Evolutionary conservation across 192 early-diverging fungal genomes (phyloP), one percentile per base, ranked within the genome.

Genomic region (Lunasporangiospora selenospora): DNA sequence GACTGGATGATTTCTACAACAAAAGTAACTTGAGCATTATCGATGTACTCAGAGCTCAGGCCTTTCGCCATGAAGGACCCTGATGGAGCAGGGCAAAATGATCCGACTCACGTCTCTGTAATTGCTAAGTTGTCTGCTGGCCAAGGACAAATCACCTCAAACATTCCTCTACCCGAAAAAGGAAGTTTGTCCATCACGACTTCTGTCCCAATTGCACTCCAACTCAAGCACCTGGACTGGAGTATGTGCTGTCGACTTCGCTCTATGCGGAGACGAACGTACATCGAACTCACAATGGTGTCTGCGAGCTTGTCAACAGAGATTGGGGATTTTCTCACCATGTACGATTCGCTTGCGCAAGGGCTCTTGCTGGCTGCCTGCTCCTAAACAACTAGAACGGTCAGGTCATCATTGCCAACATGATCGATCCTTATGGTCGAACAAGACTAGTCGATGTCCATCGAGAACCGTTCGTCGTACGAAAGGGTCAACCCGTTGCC

Each of bases 251-350:
- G 2, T 63, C 59, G 8, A 51, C 37, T 10, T 54, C 58, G 2
- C 66, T 58, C 1, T 61, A 61, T 54, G 50, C 57, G 9, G 45
- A 48, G 34, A 31, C 26, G 30, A 36, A 61, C 10, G 37, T 15
- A 18, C 16, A 29, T 7, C 50, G 58, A 2, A 37, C 9, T n/a
- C 61, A 55, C 34, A 43, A 45, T 13, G 58, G 61, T 8, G 34
- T 61, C 16, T 70, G 66, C 37, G 50, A 58, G n/a, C 24, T 70
- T 11, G 18, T 70, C 8, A 70, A 62, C 49, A 42, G 37, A 32
- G 48, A 58, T 39, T 70, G 67, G 58, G 27, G 27, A 62, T 50
- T 51, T 7, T 43, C 43, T 8, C 52, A 58, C n/a, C 39, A 55
- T 4, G 13, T 62, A 37, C 51, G 50, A 13, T 70, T 44, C 44